Conservation (phyloP, 257 asterid genomes). For the Marsdenia floribunda region DNA sequence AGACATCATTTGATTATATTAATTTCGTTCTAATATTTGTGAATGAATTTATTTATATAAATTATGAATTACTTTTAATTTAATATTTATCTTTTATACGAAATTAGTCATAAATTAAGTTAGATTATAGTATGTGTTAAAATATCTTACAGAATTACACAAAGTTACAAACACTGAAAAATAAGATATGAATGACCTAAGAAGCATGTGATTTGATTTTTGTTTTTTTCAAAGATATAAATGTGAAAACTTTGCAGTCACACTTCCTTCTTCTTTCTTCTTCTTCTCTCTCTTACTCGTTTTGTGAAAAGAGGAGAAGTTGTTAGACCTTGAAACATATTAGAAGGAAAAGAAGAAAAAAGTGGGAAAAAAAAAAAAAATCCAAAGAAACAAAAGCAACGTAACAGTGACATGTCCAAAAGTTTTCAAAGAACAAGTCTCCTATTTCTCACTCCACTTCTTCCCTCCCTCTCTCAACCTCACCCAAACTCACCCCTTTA, state of each 20-base stretch:
- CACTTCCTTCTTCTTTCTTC: slow-evolving; percentile 6
- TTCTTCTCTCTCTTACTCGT: slow-evolving; percentile 7
- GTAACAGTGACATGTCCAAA: background rate
- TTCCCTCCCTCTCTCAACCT: background rate
- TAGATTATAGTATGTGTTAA: too few relatives aligned
- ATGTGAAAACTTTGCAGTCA: slow-evolving; percentile 16
- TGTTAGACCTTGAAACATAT: slow-evolving; percentile 7
- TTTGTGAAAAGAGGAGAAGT: background rate
- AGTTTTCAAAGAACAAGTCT: slow-evolving; percentile 3
- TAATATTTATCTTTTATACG: too few relatives aligned
- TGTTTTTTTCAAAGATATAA: background rate
- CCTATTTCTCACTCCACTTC: background rate
- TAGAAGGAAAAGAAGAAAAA: background rate
- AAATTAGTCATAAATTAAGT: too few relatives aligned
- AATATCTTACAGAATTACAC: too few relatives aligned
- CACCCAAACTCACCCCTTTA: background rate
- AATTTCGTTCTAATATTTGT: too few relatives aligned
- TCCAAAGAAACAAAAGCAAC: background rate
- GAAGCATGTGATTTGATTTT: too few relatives aligned
- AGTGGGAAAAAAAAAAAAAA: too few relatives aligned
- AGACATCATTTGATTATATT: too few relatives aligned
- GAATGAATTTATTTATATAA: too few relatives aligned
- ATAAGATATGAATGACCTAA: too few relatives aligned
- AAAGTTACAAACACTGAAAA: too few relatives aligned
- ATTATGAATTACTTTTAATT: too few relatives aligned